Evolutionary conservation across 2,329 filamentous ascomycete species (phyloP), one percentile per base, ranked within the genome.

Genomic region (Clarireedia homoeocarpa): DNA sequence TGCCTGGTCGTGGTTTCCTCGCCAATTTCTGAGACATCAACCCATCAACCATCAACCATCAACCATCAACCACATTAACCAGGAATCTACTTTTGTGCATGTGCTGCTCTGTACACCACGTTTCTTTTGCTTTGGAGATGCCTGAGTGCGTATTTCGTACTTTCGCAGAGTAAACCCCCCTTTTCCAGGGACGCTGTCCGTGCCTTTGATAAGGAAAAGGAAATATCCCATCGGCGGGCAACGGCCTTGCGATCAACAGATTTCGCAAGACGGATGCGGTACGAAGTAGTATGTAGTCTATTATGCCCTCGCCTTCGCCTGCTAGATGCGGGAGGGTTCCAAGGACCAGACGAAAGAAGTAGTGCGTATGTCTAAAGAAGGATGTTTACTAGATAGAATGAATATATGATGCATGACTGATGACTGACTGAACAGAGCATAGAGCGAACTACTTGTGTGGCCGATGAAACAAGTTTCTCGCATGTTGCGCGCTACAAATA

Each of bases 11-110:
- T 12, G 42, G 42, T 45, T 45, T 24, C 42, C 42, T 62, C 53
- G 58, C 56, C 56, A 58, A 54, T 55, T 52, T 48, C 58, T 62
- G 62, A 63, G 60, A 63, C 62, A 61, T 27, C 53, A 30, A 30
- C 27, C 27, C 27, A 30, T 30, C 27, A 27, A 55, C 49, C 50
- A 44, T 20, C 20, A 20, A 20, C 20, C 2, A 20, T 20, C 20
- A 20, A 20, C 20, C 62, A 61, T 27, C 53, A 30, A 30, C 27
- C 27, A 9, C 27, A 30, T 30, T 10, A 27, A 55, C 49, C 50
- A 39, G 52, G 57, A 50, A 51, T 57, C 48, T 49, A 57, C 52
- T 46, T 51, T 40, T 55, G 58, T 61, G 58, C 61, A 61, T 61
- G 55, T 61, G 56, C 3, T 24, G 39, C 51, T 47, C 39, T 5